These are phyloP conservation scores for Coemansia reversa DNA, from an alignment of 192 early-diverging fungal species.

Conservation along the genomic window DNA sequence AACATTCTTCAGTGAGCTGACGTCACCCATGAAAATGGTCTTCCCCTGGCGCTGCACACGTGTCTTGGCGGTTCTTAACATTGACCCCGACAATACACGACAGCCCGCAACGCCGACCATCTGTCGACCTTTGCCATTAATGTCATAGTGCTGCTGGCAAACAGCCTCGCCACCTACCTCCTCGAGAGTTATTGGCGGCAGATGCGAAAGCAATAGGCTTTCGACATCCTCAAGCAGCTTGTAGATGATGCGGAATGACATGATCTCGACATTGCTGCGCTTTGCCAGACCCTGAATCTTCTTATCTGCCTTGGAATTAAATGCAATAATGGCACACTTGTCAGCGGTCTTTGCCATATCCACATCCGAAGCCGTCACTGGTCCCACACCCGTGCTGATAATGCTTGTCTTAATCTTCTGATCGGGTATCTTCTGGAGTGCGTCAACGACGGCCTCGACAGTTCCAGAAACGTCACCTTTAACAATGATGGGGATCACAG, in stretches of 20 bases:
- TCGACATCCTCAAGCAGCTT: conserved; percentile 90
- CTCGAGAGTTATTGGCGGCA: conserved; percentile 75
- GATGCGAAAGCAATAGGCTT: conserved; percentile 64
- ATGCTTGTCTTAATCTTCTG: conserved; percentile 75
- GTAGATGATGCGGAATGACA: conserved; percentile 85
- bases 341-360: conserved; percentile 62
- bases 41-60: conserved; percentile 68
- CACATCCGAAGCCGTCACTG: conserved; percentile 85
- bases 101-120: conserved; percentile 81
- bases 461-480: conserved; percentile 90
- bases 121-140: conserved; percentile 74
- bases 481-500: conserved; percentile 41
- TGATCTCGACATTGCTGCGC: conserved; percentile 63
- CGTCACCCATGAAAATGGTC: conserved; percentile 70
- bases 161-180: conserved; percentile 88
- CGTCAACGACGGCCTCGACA: conserved; percentile 80
- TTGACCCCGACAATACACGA: conserved; percentile 71
- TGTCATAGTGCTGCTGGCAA: conserved; percentile 78
- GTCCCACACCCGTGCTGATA: conserved; percentile 78
- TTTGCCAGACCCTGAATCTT: conserved; percentile 63
- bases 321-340: conserved; percentile 72
- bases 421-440: conserved; percentile 71
- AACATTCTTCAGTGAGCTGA: conserved; percentile 69
- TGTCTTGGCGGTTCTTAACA: conserved; percentile 61
- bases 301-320: conserved; percentile 86